A percentile compares a stretch with the other conserved stretches of the same genome.
phyloP scores from a whole-genome alignment of 2,329 filamentous ascomycete species.

The Macroventuria anomochaeta region DNA sequence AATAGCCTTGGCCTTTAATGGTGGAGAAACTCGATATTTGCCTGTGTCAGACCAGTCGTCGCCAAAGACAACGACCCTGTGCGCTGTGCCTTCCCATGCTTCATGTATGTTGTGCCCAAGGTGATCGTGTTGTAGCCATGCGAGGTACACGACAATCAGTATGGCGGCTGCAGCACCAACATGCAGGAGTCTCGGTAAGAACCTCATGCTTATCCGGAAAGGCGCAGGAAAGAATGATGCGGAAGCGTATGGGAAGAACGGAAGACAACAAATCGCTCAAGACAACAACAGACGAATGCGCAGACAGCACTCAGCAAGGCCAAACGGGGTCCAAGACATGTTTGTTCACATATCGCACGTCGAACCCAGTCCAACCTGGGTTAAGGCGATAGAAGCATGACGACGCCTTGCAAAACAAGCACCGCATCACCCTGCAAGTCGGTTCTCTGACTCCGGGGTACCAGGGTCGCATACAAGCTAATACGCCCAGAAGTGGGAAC shows the following conservation, averaged over 20 bases:
- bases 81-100: slow-evolving; percentile 37
- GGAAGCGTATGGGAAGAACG: not conserved
- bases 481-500: slow-evolving; percentile 20
- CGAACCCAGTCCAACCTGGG: slow-evolving; percentile 23
- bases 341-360: slow-evolving; percentile 21
- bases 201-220: slow-evolving; percentile 34
- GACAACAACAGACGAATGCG: slow-evolving; percentile 6
- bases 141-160: slow-evolving; percentile 39
- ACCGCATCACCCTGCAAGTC: slow-evolving; percentile 11
- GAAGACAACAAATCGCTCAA: slow-evolving; percentile 5
- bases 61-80: slow-evolving; percentile 48
- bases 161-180: slow-evolving; percentile 32
- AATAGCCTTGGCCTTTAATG: slow-evolving; percentile 27
- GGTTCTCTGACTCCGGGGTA: slow-evolving; percentile 8
- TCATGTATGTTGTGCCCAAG: slow-evolving; percentile 37
- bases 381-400: slow-evolving; percentile 27
- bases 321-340: slow-evolving; percentile 22
- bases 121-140: slow-evolving; percentile 37
- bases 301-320: not conserved
- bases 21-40: slow-evolving; percentile 42
- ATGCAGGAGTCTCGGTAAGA: slow-evolving; percentile 42
- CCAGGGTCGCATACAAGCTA: slow-evolving; percentile 13
- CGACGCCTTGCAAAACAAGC: slow-evolving; percentile 28
- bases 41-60: slow-evolving; percentile 50
- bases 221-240: not conserved